Percentiles rank a stretch among this genome's conserved stretches.
phyloP scores from a whole-genome alignment of 2,329 filamentous ascomycete genomes.

The Simplicillium aogashimaense region DNA sequence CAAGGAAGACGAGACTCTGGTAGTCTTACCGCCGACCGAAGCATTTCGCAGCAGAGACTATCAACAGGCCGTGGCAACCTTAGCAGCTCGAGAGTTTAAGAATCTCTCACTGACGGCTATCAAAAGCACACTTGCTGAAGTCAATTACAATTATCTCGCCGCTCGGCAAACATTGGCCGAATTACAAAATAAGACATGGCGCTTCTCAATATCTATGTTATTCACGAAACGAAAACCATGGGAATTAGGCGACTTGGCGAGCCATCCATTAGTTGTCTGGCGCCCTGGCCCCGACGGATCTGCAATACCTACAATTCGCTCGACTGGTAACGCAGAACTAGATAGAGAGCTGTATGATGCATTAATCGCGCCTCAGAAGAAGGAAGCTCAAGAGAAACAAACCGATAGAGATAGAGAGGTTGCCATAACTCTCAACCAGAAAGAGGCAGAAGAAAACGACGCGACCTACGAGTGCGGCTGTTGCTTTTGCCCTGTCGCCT shows the following conservation, averaged over 20 bases:
- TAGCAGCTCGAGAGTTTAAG: slow-evolving; percentile 67
- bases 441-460: slow-evolving; percentile 47
- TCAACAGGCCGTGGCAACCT: slow-evolving; percentile 55
- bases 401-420: slow-evolving; percentile 42
- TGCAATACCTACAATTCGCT: slow-evolving; percentile 50
- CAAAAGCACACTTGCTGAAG: slow-evolving; percentile 69
- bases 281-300: slow-evolving; percentile 44
- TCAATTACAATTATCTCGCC: slow-evolving; percentile 68
- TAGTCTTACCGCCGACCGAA: slow-evolving; percentile 46
- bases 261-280: slow-evolving; percentile 55
- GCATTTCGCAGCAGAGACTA: slow-evolving; percentile 59
- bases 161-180: slow-evolving; percentile 60
- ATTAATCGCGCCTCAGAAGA: slow-evolving; percentile 44
- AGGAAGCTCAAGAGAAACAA: slow-evolving; percentile 28
- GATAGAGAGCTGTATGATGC: slow-evolving; percentile 50
- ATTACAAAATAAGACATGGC: slow-evolving; percentile 66
- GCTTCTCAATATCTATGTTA: slow-evolving; percentile 62
- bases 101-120: slow-evolving; percentile 64
- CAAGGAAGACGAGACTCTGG: slow-evolving; percentile 17
- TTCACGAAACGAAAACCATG: slow-evolving; percentile 54
- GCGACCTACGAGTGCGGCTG: slow-evolving; percentile 64
- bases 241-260: slow-evolving; percentile 42
- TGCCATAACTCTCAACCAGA: slow-evolving; percentile 43
- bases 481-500: slow-evolving; percentile 61
- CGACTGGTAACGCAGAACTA: slow-evolving; percentile 55